A percentile compares a stretch with the other conserved stretches of the same genome.
phyloP scores from a whole-genome alignment of 108 stramenopile genomes.

The Epipyxis sp. region DNA sequence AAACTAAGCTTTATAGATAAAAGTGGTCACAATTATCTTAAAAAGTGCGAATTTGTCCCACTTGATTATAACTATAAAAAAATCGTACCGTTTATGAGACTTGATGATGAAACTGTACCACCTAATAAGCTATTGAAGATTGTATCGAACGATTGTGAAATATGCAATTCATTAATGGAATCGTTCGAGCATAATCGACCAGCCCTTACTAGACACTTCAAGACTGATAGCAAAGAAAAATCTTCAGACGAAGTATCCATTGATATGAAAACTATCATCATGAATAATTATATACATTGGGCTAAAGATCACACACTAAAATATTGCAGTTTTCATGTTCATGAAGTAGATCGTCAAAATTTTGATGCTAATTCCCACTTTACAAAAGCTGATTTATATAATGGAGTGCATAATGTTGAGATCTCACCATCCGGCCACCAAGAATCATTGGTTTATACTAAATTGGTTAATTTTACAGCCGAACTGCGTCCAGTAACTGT shows the following conservation, averaged over 20 bases:
- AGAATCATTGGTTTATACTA: slow-evolving; percentile 23
- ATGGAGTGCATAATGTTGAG: neutral
- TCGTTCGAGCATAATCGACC: too few relatives aligned
- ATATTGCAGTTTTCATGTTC: neutral
- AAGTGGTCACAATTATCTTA: neutral
- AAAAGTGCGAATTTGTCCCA: neutral
- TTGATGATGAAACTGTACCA: neutral
- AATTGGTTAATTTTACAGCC: slow-evolving; percentile 9
- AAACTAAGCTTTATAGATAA: neutral
- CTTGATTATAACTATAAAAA: neutral
- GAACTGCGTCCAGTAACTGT: slow-evolving; percentile 51
- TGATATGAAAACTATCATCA: too few relatives aligned
- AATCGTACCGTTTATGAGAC: neutral
- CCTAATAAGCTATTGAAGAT: neutral
- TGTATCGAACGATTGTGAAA: neutral
- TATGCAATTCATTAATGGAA: too few relatives aligned
- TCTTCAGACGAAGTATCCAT: too few relatives aligned
- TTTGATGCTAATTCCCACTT: neutral
- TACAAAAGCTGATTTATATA: neutral
- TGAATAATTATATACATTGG: too few relatives aligned
- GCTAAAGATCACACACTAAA: neutral
- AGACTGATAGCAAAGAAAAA: too few relatives aligned
- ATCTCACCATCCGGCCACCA: neutral
- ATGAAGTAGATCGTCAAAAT: neutral
- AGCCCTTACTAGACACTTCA: too few relatives aligned